phyloP scores from a whole-genome alignment of 2,329 filamentous ascomycete species.

The Immersiporthe knoxdaviesiana region DNA sequence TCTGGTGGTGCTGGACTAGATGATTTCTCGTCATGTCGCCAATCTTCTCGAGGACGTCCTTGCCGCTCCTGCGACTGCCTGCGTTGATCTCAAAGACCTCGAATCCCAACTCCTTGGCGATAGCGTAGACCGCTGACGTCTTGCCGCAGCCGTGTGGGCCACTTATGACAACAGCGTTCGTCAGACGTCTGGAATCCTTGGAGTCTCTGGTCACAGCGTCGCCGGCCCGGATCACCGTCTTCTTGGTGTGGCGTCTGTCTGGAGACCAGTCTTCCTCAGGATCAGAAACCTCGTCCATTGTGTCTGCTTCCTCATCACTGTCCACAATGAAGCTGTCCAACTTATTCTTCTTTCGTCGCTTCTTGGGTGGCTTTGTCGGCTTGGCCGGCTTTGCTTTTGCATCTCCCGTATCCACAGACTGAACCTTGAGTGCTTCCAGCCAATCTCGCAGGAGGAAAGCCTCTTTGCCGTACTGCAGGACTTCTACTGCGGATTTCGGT shows the following conservation, averaged over 20 bases:
- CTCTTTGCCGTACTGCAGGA: constrained; percentile 77
- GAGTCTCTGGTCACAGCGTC: constrained; percentile 40
- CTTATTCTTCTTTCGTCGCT: constrained; percentile 73
- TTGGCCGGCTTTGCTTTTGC: constrained; percentile 41
- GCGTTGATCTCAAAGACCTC: constrained; percentile 95
- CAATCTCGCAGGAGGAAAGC: constrained; percentile 75
- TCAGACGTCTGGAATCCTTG: constrained; percentile 54
- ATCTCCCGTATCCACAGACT: constrained; percentile 70
- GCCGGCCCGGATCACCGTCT: constrained; percentile 57
- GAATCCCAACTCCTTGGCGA: constrained; percentile 88
- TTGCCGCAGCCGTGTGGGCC: constrained; percentile 91
- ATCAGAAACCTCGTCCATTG: constrained; percentile 70
- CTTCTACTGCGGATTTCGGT: constrained; percentile 67
- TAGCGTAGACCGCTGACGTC: constrained; percentile 87
- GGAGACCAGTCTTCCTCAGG: constrained; percentile 53
- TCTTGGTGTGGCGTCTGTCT: constrained; percentile 44
- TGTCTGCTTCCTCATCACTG: constrained; percentile 73
- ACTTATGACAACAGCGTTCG: constrained; percentile 84
- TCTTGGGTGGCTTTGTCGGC: constrained; percentile 45
- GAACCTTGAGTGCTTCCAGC: constrained; percentile 76
- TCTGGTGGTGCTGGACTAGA: constrained; percentile 66
- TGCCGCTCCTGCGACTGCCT: constrained; percentile 80
- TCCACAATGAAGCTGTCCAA: constrained; percentile 80
- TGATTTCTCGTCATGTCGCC: constrained; percentile 98
- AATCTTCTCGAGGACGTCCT: constrained; percentile 87